Evolutionary conservation across 1,139 yeast species (phyloP).

Genomic region (Nakaseomyces sp.): DNA sequence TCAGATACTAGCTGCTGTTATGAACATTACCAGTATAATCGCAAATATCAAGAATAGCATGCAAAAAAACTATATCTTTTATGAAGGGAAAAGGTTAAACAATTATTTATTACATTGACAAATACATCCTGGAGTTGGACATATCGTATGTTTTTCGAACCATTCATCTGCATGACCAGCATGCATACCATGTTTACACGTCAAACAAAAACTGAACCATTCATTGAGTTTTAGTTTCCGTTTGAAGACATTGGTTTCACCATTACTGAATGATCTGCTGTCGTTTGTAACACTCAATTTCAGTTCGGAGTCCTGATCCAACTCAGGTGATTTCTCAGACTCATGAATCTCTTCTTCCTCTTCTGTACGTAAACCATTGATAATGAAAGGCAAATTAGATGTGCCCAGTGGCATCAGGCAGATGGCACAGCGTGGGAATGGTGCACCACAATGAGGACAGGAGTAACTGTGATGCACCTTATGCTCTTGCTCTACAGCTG

Average conservation of each 20-base stretch:
- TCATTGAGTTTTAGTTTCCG: slow-evolving; percentile 30
- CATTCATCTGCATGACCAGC: slow-evolving; percentile 94
- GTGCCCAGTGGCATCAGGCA: slow-evolving; percentile 78
- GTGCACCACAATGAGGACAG: slow-evolving; percentile 82
- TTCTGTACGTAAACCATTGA: slow-evolving; percentile 24
- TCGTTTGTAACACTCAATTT: background rate
- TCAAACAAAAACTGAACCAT: slow-evolving; percentile 86
- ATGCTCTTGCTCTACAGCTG: slow-evolving; percentile 5
- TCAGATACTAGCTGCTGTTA: no score
- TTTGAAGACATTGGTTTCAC: slow-evolving; percentile 5
- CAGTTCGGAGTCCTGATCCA: background rate
- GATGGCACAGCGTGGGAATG: slow-evolving; percentile 87
- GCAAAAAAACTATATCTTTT: no score
- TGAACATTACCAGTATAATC: no score
- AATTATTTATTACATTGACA: slow-evolving; percentile 54
- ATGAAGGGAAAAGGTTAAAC: no score
- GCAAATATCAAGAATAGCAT: no score
- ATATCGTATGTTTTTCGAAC: slow-evolving; percentile 78
- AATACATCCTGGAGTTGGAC: slow-evolving; percentile 91
- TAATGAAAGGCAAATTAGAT: slow-evolving; percentile 35
- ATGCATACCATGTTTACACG: slow-evolving; percentile 90
- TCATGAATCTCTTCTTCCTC: slow-evolving; percentile 6
- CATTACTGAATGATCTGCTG: background rate
- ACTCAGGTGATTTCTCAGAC: background rate
- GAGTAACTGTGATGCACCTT: slow-evolving; percentile 31